Conservation (phyloP, 164 flowering plant species). For the Cinnamomum micranthum region DNA sequence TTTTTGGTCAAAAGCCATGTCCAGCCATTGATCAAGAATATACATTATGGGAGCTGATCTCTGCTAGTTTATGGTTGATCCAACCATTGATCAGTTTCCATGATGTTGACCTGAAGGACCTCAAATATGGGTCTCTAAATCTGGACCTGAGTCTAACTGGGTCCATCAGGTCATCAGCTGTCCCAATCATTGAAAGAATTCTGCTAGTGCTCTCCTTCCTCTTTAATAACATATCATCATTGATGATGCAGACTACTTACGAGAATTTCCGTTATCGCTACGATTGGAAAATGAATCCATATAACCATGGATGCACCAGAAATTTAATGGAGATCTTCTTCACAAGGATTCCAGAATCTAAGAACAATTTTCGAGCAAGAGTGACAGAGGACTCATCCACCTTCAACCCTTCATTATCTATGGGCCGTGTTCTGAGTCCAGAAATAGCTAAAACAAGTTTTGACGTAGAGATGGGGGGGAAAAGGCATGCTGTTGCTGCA, state of each 20-base stretch:
- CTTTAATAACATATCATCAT: background rate
- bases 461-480: constrained; percentile 51
- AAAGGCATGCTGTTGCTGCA: constrained; percentile 47
- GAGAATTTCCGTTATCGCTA: constrained; percentile 74
- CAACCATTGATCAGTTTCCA: background rate
- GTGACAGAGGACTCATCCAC: constrained; percentile 27
- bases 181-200: background rate
- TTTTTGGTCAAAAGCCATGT: background rate
- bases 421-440: constrained; percentile 32
- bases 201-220: background rate
- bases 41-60: background rate
- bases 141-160: background rate
- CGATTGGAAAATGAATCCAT: constrained; percentile 63
- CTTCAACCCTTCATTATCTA: constrained; percentile 17
- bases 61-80: background rate
- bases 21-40: background rate
- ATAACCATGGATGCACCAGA: constrained; percentile 37
- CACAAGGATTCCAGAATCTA: constrained; percentile 52
- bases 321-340: constrained; percentile 52
- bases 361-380: constrained; percentile 47
- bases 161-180: background rate
- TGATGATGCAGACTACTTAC: constrained; percentile 67
- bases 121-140: too few relatives aligned
- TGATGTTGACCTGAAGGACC: background rate
- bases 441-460: constrained; percentile 45